Evolutionary conservation across 345 rosid genomes (phyloP), one percentile per base, ranked within the genome.

Genomic region (Bretschneidera sinensis): DNA sequence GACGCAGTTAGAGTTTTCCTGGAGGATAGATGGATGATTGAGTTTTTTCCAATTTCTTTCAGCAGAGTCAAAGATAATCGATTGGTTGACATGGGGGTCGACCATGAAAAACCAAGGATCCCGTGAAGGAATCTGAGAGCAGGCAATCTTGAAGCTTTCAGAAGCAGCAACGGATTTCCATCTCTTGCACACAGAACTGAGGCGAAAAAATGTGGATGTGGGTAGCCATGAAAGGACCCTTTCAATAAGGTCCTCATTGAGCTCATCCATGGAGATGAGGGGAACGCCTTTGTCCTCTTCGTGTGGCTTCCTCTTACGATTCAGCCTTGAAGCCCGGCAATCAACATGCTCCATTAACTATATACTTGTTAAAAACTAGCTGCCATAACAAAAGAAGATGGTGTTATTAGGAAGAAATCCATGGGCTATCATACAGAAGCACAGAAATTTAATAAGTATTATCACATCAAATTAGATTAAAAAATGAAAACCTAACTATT

Each of bases 31-130:
- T 5, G 63, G 67, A 53, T 55, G 70, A 63, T 58, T 67, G 60
- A 88, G 91, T 43, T 67, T 77, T 65, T 74, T 91, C 96, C 96
- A 91, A 66, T 48, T 73, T 57, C 70, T 69, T 0, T 84, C 98
- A 4, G 83, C 65, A 17, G 88, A 86, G 55, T 91, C 96, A 49
- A 83, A 83, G 22, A 84, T 66, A 50, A 86, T 72, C 0, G 94
- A 77, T 15, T 58, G 67, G 68, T 81, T 69, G 55, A 61, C 55
- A 14, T 64, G 53, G 60, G 76, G 66, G 59, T 68, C 63, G 0
- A 85, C 85, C 96, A 91, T 88, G 79, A 79, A 78, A 79, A 86
- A 91, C 86, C 95, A 91, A 28, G 98, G 96, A 43, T 83, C 96
- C 65, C 98, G 72, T 53, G 76, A 55, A 59, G 79, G 85, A 73